Base-by-base conservation (phyloP, 768 basidiomycete species). In the Boletales sp. region DNA sequence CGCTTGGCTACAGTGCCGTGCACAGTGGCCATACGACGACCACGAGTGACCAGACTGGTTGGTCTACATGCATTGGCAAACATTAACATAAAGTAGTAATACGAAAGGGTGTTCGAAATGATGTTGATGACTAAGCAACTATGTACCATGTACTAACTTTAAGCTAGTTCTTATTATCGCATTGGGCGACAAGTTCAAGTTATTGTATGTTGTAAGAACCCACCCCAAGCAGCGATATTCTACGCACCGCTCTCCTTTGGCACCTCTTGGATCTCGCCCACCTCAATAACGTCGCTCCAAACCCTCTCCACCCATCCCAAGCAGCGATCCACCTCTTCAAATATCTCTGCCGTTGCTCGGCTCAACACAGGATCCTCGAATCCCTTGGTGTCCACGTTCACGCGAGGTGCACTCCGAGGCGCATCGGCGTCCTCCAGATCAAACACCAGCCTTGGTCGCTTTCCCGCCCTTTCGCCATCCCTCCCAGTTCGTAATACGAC, bases 361-460 rank as follows among this genome's bases (percentile, higher is more conserved):
- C 57, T 68, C 44, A 90, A 68, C 1, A 82, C 69, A 25, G 73
- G 73, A 56, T 85, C 85, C 50, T 88, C 84, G 57, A 87, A 88
- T 2, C 86, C 87, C 59, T 82, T 84, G 37, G 86, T 71, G 10
- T 61, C 57, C 7, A 67, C 14, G 18, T 31, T 30, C 2, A 48
- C 33, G 21, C 30, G 40, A 15, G 49, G 46, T 13, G 47, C 49
- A 45, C 43, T 44, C 49, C 46, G 45, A 21, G 19, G 48, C 36
- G 54, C 53, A 25, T 57, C 56, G 48, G 50, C 33, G 32, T 63
- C 61, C 46, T 59, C 55, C 14, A 14, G 50, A 47, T 70, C 53
- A n/a, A 70, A 50, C 5, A 62, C 48, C 17, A 68, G 49, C 39
- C 56, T 57, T 34, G 70, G 61, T 51, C 64, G 57, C 39, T 66